A percentile compares a stretch with the other conserved stretches of the same genome.
These are phyloP conservation scores for Rhizopus delemar DNA, from an alignment of 371 early-diverging fungal species.

Conservation along the genomic window DNA sequence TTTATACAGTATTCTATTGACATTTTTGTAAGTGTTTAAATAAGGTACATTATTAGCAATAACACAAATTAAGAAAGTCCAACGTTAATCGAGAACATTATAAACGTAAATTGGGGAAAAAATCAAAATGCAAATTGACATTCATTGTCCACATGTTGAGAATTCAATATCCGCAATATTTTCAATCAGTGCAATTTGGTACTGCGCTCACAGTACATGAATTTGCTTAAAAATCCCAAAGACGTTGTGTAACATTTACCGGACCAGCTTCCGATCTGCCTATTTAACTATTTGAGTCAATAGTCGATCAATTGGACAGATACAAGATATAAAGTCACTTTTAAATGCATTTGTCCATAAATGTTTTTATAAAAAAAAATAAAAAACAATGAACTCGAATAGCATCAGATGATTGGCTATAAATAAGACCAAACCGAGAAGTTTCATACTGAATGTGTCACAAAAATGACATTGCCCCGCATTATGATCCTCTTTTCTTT, in stretches of 20 bases:
- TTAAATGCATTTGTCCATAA: background rate
- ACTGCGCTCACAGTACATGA: too few relatives aligned
- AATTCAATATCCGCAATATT: too few relatives aligned
- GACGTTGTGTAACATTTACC: too few relatives aligned
- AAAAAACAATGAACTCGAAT: background rate
- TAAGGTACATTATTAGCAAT: background rate
- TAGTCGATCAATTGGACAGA: background rate
- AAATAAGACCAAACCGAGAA: too few relatives aligned
- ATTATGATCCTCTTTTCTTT: slow-evolving; percentile 58
- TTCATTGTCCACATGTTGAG: background rate
- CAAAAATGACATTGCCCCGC: background rate
- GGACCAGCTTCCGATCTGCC: too few relatives aligned
- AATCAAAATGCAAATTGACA: background rate
- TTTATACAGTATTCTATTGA: too few relatives aligned
- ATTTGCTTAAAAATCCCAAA: too few relatives aligned
- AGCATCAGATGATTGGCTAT: background rate
- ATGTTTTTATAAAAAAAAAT: background rate
- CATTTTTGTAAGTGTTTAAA: too few relatives aligned
- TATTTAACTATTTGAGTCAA: background rate
- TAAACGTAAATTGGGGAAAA: too few relatives aligned
- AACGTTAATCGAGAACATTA: too few relatives aligned
- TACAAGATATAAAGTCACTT: background rate
- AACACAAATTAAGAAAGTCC: background rate
- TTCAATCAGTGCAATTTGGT: too few relatives aligned
- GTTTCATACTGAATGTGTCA: too few relatives aligned